A percentile compares a stretch with the other conserved stretches of the same genome.
These are phyloP conservation scores for Cytospora mali DNA, from an alignment of 2,329 filamentous ascomycete genomes.

Conservation along the genomic window DNA sequence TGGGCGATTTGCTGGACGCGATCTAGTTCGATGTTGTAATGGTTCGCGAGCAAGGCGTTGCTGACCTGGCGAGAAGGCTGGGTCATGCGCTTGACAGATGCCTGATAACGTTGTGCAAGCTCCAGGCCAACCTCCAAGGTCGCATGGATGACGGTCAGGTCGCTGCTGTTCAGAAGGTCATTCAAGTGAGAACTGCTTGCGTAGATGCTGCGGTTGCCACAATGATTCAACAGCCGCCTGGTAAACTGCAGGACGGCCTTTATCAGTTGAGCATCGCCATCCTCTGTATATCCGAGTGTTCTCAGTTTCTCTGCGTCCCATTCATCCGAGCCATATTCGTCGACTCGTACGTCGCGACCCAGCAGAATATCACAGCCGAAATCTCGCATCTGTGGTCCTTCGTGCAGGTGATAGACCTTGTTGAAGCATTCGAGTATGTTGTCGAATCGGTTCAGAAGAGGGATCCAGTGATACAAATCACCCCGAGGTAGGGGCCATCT, in stretches of 20 bases:
- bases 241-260: conserved; percentile 84
- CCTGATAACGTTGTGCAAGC: conserved; percentile 89
- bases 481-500: conserved; percentile 95
- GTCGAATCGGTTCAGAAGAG: conserved; percentile 91
- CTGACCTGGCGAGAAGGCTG: conserved; percentile 68
- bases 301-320: conserved; percentile 52
- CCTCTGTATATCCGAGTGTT: conserved; percentile 65
- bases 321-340: conserved; percentile 52
- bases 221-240: conserved; percentile 85
- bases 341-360: conserved; percentile 56
- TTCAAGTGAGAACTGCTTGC: conserved; percentile 90
- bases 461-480: conserved; percentile 98
- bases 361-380: conserved; percentile 70
- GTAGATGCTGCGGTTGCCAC: conserved; percentile 95
- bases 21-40: conserved; percentile 80
- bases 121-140: conserved; percentile 82
- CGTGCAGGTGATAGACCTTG: conserved; percentile 75
- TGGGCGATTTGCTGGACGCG: conserved; percentile 81
- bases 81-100: conserved; percentile 77
- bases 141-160: conserved; percentile 73
- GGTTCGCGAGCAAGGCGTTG: conserved; percentile 74
- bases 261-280: conserved; percentile 81
- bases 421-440: conserved; percentile 81
- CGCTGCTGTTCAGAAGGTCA: conserved; percentile 85
- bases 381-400: conserved; percentile 77